Base-by-base conservation (phyloP, 2,329 filamentous ascomycete species). In the Venturia pyrina region DNA sequence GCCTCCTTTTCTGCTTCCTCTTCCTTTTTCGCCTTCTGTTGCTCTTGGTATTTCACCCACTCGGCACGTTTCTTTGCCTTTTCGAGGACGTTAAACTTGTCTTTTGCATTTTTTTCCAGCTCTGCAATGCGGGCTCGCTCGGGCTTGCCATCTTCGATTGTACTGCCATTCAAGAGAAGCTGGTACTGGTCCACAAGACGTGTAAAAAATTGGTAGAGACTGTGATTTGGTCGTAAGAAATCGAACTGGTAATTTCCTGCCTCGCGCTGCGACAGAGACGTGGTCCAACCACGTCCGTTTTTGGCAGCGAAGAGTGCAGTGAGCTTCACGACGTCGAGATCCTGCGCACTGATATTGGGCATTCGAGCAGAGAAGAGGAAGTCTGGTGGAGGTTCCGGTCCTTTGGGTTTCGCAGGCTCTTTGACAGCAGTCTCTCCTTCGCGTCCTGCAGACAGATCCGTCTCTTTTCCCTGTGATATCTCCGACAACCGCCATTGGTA, bases 331-430 rank as follows among this genome's bases (percentile, higher is more conserved):
- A 88, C 82, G 64, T 87, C 86, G 68, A 98, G 80, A 82, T 99
- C 95, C 77, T 96, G 90, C 69, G 96, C 91, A 78, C 89, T 96
- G 79, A 99, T 96, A 70, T 93, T 93, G 66, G 95, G 95, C 91
- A 98, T 96, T 75, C 93, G 89, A 71, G 95, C 93, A 66, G 91
- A 96, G 79, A 97, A 99, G 70, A 90, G 86, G 73, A 96, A 98
- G 72, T 93, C 89, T 66, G 89, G 85, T 19, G 95, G 95, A 73
- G 93, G 87, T 56, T 89, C 87, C 8, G 93, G 93, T 28, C 93
- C 93, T 76, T 89, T 85, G 56, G 91, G 88, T 74, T 89, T 91
- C 75, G 85, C 83, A 62, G 77, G 80, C 70, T 80, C 80, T 63
- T 80, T 79, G 53, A 60, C 68, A n/a, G 80, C 80, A 17, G 81